phyloP scores from a whole-genome alignment of 2,329 filamentous ascomycete species.

The Hymenotorrendiella dingleyae region DNA sequence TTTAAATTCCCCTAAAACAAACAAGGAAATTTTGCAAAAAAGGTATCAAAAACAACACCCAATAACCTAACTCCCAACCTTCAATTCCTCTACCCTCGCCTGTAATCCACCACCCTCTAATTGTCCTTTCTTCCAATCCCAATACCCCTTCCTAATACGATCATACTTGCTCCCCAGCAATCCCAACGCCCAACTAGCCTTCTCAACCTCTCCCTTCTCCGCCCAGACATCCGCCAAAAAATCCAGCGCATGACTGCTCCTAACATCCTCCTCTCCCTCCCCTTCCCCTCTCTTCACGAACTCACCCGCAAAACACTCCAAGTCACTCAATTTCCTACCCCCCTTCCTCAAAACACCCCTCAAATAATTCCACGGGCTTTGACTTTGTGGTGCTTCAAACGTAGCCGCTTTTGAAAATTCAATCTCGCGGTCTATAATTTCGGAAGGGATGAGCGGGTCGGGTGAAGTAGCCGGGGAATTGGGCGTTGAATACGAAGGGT shows the following conservation, averaged over 20 bases:
- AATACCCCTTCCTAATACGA: conserved; percentile 85
- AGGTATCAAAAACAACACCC: too few relatives aligned
- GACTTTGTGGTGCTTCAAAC: conserved; percentile 79
- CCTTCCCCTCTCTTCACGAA: conserved; percentile 45
- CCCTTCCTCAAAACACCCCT: conserved; percentile 67
- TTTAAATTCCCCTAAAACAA: too few relatives aligned
- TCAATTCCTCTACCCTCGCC: conserved; percentile 1
- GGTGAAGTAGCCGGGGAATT: conserved; percentile 43
- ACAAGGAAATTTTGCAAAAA: too few relatives aligned
- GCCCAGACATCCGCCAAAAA: conserved; percentile 60
- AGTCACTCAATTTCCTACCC: conserved; percentile 41
- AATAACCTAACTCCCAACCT: not conserved
- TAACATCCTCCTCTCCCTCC: conserved; percentile 44
- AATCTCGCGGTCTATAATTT: conserved; percentile 68
- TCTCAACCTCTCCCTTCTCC: conserved; percentile 50
- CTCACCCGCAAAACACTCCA: conserved; percentile 43
- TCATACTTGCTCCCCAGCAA: conserved; percentile 83
- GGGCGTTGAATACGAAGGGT: conserved; percentile 45
- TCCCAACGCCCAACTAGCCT: conserved; percentile 64
- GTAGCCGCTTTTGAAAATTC: conserved; percentile 70
- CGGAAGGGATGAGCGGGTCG: conserved; percentile 52
- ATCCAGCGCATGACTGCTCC: conserved; percentile 64
- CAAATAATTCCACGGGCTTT: conserved; percentile 90
- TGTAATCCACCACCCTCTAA: conserved; percentile 11
- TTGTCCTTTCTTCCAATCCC: conserved; percentile 61